Conservation (phyloP, 2,329 filamentous ascomycete species). For the Colletotrichum spinosum region DNA sequence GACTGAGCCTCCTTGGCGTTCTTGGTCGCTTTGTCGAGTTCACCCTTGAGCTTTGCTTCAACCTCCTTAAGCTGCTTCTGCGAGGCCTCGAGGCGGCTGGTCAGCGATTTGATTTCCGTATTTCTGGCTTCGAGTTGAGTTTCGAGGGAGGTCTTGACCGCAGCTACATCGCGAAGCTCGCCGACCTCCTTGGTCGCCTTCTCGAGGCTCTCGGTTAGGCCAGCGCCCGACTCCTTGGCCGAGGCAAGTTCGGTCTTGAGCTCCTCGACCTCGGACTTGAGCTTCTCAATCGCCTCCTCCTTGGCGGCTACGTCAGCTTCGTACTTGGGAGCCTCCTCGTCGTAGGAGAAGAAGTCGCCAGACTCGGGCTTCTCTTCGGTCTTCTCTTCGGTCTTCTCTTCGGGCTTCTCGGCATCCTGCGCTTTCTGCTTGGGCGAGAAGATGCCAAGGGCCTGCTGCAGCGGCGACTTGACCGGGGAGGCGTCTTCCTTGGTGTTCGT, state of each 20-base stretch:
- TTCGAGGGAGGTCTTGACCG: constrained; percentile 59
- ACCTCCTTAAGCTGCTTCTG: constrained; percentile 58
- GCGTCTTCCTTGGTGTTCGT: constrained; percentile 44
- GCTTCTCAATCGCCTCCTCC: constrained; percentile 75
- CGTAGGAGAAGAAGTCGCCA: constrained; percentile 91
- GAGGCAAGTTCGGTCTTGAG: constrained; percentile 78
- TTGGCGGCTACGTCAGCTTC: constrained; percentile 79
- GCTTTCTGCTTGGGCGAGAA: constrained; percentile 62
- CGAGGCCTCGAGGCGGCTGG: constrained; percentile 58
- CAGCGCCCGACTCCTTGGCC: constrained; percentile 76
- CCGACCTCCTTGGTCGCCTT: constrained; percentile 73
- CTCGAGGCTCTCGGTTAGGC: constrained; percentile 76
- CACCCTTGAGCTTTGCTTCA: constrained; percentile 48
- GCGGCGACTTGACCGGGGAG: constrained; percentile 55
- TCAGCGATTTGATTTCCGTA: constrained; percentile 61
- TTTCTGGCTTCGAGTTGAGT: constrained; percentile 61
- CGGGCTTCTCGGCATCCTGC: constrained; percentile 42
- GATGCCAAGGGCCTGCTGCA: constrained; percentile 60
- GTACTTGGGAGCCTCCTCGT: constrained; percentile 86
- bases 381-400: constrained; percentile 41
- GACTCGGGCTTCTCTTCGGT: constrained; percentile 44
- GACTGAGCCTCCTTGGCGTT: constrained; percentile 42
- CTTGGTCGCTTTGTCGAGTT: constrained; percentile 43
- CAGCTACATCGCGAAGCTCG: constrained; percentile 55
- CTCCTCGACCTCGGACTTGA: constrained; percentile 75